Conservation (phyloP, 495 filamentous ascomycete genomes). For the Chaetomium fimeti region DNA sequence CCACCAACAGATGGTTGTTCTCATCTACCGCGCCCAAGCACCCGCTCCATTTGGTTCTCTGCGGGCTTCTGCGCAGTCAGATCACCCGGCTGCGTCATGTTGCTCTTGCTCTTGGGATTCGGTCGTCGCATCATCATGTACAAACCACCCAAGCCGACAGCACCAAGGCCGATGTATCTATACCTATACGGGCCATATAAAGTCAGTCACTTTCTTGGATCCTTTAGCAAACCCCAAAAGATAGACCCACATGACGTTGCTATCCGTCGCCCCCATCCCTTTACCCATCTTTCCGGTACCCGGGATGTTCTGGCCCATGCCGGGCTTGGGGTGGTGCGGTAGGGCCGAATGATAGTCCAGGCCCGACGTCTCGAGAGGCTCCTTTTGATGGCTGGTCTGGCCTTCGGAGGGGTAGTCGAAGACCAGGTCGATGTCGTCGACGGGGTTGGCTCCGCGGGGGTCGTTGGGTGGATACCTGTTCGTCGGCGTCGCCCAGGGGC, state of each 20-base stretch:
- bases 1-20: too few species aligned
- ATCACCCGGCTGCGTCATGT: not conserved
- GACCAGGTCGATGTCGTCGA: conserved; percentile 32
- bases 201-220: not conserved
- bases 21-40: conserved; percentile 7
- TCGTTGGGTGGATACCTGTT: not conserved
- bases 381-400: conserved; percentile 22
- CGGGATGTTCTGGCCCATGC: not conserved
- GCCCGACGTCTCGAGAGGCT: conserved; percentile 9
- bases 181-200: not conserved
- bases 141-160: conserved; percentile 21
- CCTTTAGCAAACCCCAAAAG: too few species aligned
- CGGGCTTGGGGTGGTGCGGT: conserved; percentile 16
- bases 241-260: conserved; percentile 17
- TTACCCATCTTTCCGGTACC: conserved; percentile 12
- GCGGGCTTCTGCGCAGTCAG: conserved; percentile 1
- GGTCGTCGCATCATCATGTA: conserved; percentile 23
- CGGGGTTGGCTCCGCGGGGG: not conserved
- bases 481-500: conserved; percentile 10
- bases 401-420: conserved; percentile 33
- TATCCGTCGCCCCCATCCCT: conserved; percentile 18
- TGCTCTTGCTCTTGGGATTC: not conserved
- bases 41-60: not conserved
- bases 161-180: conserved; percentile 23
- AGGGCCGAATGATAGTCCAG: conserved; percentile 21